Evolutionary conservation across 2,329 filamentous ascomycete genomes (phyloP), one percentile per base, ranked within the genome.

Genomic region (Mycosphaerelloides madeirae): DNA sequence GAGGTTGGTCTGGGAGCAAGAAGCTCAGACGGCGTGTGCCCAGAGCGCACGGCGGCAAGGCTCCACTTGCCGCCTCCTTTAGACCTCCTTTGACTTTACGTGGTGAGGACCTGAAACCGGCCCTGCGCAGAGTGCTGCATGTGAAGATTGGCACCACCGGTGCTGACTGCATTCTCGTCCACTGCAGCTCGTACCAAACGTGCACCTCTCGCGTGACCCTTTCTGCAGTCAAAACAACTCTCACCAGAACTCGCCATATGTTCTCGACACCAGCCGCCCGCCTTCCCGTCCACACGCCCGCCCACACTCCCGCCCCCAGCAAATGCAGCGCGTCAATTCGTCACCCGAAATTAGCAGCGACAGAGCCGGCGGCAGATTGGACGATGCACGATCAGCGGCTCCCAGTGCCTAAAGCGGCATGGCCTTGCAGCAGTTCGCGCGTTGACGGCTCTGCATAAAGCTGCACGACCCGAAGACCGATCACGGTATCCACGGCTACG

Each of bases 1-100:
- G 29, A 14, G 28, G 38, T 3, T 28, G 38, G 11, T 12, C 14
- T 14, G 11, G 29, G 14, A 31, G 9, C 6, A 9, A 25, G 22
- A 25, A 25, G 6, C 22, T 25, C 9, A 25, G 16, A 34, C 38
- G 25, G 28, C n/a, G 12, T 4, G 12, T 9, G 38, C 14, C 22
- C 38, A 16, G 25, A 29, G 38, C 38, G 29, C 28, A 13, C 28
- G 15, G n/a, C 12, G 15, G 14, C 15, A 29, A 28, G 38, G 38
- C 29, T 33, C 38, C 38, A 34, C 38, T 41, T 41, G 38, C 38
- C 38, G 38, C 38, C 29, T 29, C 29, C 22, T 6, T 25, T 25
- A 25, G 22, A 16, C 16, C 9, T 3, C 15, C 19, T 20, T 37
- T 25, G 34, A 25, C 34, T 25, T 19, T 37, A 8, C 33, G n/a